Conservation (phyloP, 2,329 filamentous ascomycete genomes). For the Didymella exigua region DNA sequence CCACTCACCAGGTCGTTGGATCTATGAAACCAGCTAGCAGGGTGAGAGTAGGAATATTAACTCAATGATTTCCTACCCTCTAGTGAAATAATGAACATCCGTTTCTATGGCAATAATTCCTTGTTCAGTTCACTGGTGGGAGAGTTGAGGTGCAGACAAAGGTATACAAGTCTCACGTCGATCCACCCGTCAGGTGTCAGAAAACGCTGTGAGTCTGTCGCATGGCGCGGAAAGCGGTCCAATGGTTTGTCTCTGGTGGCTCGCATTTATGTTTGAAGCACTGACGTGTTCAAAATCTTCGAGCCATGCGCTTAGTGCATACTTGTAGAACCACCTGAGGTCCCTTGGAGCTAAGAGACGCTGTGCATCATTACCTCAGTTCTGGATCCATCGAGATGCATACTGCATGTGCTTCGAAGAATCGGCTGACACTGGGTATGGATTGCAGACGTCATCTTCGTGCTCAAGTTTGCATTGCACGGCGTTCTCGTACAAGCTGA, state of each 20-base stretch:
- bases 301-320: not conserved
- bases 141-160: not conserved
- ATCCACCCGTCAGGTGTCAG: slow-evolving; percentile 1
- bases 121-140: not conserved
- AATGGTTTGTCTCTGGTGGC: not conserved
- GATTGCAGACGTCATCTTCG: not conserved
- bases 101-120: no score
- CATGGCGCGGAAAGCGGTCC: not conserved
- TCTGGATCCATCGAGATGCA: slow-evolving; percentile 2
- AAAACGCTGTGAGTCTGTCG: not conserved
- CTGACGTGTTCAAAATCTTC: not conserved
- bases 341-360: slow-evolving; percentile 3
- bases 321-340: not conserved
- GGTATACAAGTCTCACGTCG: not conserved
- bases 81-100: slow-evolving; percentile 12
- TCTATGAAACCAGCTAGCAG: not conserved
- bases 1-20: slow-evolving; percentile 10
- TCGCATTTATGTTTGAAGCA: not conserved
- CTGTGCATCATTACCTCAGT: slow-evolving; percentile 4
- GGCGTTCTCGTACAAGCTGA: not conserved
- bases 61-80: not conserved
- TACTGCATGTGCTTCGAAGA: not conserved
- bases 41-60: not conserved
- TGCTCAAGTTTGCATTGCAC: not conserved
- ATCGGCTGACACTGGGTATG: not conserved